Evolutionary conservation across 2,329 filamentous ascomycete genomes (phyloP), one percentile per base, ranked within the genome.

Genomic region (Truncatella angustata): DNA sequence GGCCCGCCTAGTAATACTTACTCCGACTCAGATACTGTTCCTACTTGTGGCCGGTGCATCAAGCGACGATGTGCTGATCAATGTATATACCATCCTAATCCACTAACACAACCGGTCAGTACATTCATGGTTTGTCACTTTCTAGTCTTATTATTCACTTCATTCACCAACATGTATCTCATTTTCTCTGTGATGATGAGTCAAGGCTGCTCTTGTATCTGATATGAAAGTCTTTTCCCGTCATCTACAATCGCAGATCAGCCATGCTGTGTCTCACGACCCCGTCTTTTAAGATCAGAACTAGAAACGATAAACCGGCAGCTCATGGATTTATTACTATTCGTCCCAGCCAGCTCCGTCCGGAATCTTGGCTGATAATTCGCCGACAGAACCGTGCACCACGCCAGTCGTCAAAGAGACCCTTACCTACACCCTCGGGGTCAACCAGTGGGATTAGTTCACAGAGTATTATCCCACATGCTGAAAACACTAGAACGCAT

Each of bases 21-120:
- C 28, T 49, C 45, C 47, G 35, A 42, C 16, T 44, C 42, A 50
- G 47, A 50, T 42, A 50, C 47, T 28, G 47, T 50, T n/a, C 47
- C 47, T 30, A 50, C 36, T 10, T 50, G 47, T 32, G 47, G 47
- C 5, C 35, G 47, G 11, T 50, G 47, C 28, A 42, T 50, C 36
- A 50, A 50, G 34, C 26, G 47, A 39, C 35, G 36, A 12, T 50
- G 47, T 21, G 34, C 37, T 32, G 47, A 50, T 16, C 35, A 50
- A 23, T 50, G 47, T 26, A 40, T 42, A 40, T 50, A 50, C 18
- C 47, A 50, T 36, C 47, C 47, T 9, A 50, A 42, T 23, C 47
- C 47, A 30, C 18, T 50, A 34, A 50, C 47, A 40, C 47, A 50
- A 42, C 47, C 18, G 18, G 47, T 50, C 16, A 50, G 47, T 42